Conservation (phyloP, 2,329 filamentous ascomycete species). For the Epichloe coenophiala region DNA sequence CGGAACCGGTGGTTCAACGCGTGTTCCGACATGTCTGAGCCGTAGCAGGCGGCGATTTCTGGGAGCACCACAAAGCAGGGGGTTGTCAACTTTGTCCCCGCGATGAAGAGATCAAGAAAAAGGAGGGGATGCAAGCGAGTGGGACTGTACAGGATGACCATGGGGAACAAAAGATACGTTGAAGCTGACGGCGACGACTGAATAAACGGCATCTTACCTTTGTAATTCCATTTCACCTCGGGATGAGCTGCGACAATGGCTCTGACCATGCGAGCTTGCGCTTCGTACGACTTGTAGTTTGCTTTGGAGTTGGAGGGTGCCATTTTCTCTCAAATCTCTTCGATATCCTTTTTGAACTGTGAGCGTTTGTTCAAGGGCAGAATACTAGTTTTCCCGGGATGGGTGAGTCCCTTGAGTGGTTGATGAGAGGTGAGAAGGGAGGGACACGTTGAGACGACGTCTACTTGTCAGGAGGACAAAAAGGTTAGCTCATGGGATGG, state of each 20-base stretch:
- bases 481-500: no score
- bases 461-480: no score
- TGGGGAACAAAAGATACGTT: not conserved
- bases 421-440: no score
- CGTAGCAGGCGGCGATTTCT: slow-evolving; percentile 35
- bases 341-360: not conserved
- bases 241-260: slow-evolving; percentile 47
- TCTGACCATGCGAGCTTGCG: slow-evolving; percentile 44
- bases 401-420: no score
- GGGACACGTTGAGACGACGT: no score
- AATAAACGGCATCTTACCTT: slow-evolving; percentile 32
- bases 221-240: slow-evolving; percentile 42
- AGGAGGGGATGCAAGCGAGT: not conserved
- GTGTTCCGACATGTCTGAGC: slow-evolving; percentile 33
- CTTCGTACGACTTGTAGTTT: slow-evolving; percentile 48
- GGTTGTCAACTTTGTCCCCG: slow-evolving; percentile 18
- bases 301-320: slow-evolving; percentile 27
- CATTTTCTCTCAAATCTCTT: slow-evolving; percentile 15
- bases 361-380: not conserved
- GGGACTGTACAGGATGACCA: not conserved
- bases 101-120: not conserved
- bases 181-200: not conserved
- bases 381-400: no score
- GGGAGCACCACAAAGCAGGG: slow-evolving; percentile 7
- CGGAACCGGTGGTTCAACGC: slow-evolving; percentile 40